These are phyloP conservation scores for Smallanthus sonchifolius DNA, from an alignment of 129 eudicot genomes.

Conservation along the genomic window DNA sequence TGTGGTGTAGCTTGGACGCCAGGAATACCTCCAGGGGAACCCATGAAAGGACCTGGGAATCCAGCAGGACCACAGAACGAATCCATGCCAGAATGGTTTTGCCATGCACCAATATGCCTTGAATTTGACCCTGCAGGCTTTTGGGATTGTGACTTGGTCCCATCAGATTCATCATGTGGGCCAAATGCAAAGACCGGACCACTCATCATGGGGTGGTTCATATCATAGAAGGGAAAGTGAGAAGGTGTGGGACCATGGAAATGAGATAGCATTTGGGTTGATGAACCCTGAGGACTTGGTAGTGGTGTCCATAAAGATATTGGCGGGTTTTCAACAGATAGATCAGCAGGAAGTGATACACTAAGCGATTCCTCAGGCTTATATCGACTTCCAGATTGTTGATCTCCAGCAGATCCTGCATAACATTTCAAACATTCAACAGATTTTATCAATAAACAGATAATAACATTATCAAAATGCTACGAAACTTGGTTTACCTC, in stretches of 20 bases:
- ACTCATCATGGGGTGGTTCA: slow-evolving; percentile 86
- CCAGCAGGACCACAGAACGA: slow-evolving; percentile 89
- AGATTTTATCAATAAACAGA: not conserved
- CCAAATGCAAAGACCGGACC: slow-evolving; percentile 78
- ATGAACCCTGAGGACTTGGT: slow-evolving; percentile 81
- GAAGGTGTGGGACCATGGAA: slow-evolving; percentile 73
- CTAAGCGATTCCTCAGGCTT: slow-evolving; percentile 69
- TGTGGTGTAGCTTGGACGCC: slow-evolving; percentile 90
- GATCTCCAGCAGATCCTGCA: slow-evolving; percentile 55
- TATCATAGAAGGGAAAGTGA: slow-evolving; percentile 87
- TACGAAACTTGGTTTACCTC: slow-evolving; percentile 28
- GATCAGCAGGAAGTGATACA: slow-evolving; percentile 98
- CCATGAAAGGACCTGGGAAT: slow-evolving; percentile 73
- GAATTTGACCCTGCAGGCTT: slow-evolving; percentile 50
- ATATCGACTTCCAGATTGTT: slow-evolving; percentile 56
- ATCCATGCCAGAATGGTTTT: slow-evolving; percentile 73
- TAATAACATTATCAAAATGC: not conserved
- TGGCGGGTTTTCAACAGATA: slow-evolving; percentile 87
- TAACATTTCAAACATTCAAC: not conserved
- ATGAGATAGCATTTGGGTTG: slow-evolving; percentile 71
- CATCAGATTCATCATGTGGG: slow-evolving; percentile 68
- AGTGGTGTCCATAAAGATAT: slow-evolving; percentile 84
- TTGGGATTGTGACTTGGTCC: slow-evolving; percentile 65
- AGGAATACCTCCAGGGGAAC: slow-evolving; percentile 73
- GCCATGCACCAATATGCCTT: slow-evolving; percentile 78